These are phyloP conservation scores for Gymnopilus junonius DNA, from an alignment of 768 basidiomycete genomes.

Conservation along the genomic window DNA sequence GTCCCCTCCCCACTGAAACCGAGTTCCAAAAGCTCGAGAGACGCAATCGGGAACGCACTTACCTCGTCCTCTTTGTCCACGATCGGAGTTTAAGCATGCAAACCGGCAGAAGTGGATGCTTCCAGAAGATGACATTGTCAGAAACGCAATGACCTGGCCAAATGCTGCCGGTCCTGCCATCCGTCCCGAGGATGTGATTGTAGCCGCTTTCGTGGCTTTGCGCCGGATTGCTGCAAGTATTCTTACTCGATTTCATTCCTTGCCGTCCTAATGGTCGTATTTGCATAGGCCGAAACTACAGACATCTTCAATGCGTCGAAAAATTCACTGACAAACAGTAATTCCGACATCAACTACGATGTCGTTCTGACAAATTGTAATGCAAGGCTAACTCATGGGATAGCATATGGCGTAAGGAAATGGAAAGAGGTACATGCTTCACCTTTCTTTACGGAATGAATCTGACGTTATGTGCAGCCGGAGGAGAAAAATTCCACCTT, in stretches of 20 bases:
- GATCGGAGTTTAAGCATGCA: conserved; percentile 87
- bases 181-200: conserved; percentile 82
- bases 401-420: conserved; percentile 71
- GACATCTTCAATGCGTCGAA: conserved; percentile 69
- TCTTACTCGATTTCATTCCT: neutral
- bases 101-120: conserved; percentile 91
- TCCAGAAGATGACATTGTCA: conserved; percentile 81
- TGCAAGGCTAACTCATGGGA: conserved; percentile 74
- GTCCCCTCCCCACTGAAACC: conserved; percentile 61
- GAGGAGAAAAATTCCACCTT: conserved; percentile 76
- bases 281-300: conserved; percentile 71
- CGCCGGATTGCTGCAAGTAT: conserved; percentile 76
- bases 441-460: neutral
- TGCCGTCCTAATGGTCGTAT: neutral
- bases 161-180: conserved; percentile 52
- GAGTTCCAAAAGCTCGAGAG: conserved; percentile 73
- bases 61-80: conserved; percentile 84
- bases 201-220: conserved; percentile 76
- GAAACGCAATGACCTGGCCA: conserved; percentile 75
- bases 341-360: conserved; percentile 75
- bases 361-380: conserved; percentile 75
- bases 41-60: conserved; percentile 84
- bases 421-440: conserved; percentile 60
- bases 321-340: conserved; percentile 41
- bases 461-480: conserved; percentile 44